Evolutionary conservation across 106 monocot species (phyloP), one percentile per base, ranked within the genome.

Genomic region (Ottelia alismoides): DNA sequence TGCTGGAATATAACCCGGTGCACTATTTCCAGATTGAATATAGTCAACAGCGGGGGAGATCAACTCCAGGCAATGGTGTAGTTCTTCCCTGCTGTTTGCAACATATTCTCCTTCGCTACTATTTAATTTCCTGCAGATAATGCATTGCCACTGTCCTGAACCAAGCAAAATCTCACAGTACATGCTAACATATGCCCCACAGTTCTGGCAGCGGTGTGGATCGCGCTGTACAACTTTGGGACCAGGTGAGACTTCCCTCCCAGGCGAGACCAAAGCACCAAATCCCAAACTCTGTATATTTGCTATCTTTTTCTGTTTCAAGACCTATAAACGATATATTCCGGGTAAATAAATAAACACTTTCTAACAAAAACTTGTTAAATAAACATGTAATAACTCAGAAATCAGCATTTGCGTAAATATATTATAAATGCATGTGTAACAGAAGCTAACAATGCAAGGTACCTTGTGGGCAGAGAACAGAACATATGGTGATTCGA

Each of bases 131-230:
- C 80, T 82, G 60, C 98, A 98, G 45, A 98, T 79, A 40, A 82
- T 77, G 55, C 98, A 98, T 44, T 90, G 85, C 98, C 98, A 98
- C 66, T 98, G 68, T 12, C 98, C 98, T n/a, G 90, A 85, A 47
- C 65, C 82, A 27, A 89, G 60, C 51, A 75, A 57, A 69, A 98
- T 65, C 53, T 98, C 71, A 60, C 78, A 90, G 26, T 77, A 98
- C 20, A 82, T 45, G 44, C 86, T 98, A 12, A 67, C 71, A 64
- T 85, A 98, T 28, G 98, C 98, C 22, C 98, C 98, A 64, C 98
- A 98, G 25, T 80, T 90, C 53, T 70, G 70, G 60, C 98, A 98
- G 29, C 90, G 78, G 32, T 85, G 79, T 56, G 96, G 85, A 22
- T 82, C 85, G 49, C 78, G 89, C 21, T 85, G 73, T 29, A 90